A percentile compares a stretch with the other conserved stretches of the same genome.
These are phyloP conservation scores for Diaporthe eres DNA, from an alignment of 2,329 filamentous ascomycete species.

Conservation along the genomic window DNA sequence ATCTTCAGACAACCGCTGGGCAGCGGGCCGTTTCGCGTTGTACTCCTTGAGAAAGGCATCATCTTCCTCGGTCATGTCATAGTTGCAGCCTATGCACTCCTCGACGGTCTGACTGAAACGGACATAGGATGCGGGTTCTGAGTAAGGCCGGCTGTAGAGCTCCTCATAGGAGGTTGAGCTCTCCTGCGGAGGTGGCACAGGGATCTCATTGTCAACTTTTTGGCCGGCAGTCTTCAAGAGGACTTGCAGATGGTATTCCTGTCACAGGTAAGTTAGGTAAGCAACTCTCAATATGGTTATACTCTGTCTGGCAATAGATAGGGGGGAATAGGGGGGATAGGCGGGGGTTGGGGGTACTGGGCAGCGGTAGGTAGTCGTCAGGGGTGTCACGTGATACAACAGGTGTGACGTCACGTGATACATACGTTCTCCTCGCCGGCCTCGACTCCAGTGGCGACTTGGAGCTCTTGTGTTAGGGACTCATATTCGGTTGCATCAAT, in stretches of 20 bases:
- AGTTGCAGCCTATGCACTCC: constrained; percentile 86
- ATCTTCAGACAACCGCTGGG: constrained; percentile 83
- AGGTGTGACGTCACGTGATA: constrained; percentile 52
- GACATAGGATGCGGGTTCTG: constrained; percentile 92
- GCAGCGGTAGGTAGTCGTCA: constrained; percentile 31
- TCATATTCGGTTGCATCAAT: constrained; percentile 91
- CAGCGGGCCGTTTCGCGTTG: constrained; percentile 80
- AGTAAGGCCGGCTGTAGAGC: constrained; percentile 84
- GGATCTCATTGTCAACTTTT: constrained; percentile 73
- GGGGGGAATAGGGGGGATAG: background rate
- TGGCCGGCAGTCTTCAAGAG: constrained; percentile 73
- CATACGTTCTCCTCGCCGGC: constrained; percentile 97
- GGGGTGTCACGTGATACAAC: constrained; percentile 42
- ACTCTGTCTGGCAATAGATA: background rate
- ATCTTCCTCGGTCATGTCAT: constrained; percentile 96
- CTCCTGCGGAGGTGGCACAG: constrained; percentile 75
- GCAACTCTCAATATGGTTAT: background rate
- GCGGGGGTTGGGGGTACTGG: constrained; percentile 3
- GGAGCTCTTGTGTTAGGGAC: constrained; percentile 82
- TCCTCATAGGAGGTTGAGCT: constrained; percentile 84
- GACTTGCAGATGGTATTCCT: constrained; percentile 97
- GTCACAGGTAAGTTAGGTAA: constrained; percentile 51
- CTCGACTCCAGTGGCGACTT: constrained; percentile 97
- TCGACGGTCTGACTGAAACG: constrained; percentile 98
- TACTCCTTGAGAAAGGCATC: constrained; percentile 86